These are phyloP conservation scores for Helminthosporium solani DNA, from an alignment of 2,329 filamentous ascomycete species.

Conservation along the genomic window DNA sequence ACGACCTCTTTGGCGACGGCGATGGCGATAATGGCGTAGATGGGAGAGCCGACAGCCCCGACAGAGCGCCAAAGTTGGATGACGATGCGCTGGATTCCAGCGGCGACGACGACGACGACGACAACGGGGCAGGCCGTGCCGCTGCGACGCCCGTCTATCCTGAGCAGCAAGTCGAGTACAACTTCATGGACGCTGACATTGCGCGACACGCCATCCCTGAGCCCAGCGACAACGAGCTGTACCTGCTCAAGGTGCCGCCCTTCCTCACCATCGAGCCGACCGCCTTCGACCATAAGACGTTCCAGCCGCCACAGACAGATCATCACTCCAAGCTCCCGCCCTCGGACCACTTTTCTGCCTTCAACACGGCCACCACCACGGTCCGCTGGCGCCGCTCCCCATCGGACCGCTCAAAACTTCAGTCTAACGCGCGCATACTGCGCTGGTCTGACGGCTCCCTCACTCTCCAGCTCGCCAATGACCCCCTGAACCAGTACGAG, in stretches of 20 bases:
- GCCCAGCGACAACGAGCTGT: conserved; percentile 70
- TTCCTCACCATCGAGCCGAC: conserved; percentile 71
- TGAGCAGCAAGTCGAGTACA: conserved; percentile 57
- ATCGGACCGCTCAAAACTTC: conserved; percentile 63
- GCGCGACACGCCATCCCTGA: conserved; percentile 71
- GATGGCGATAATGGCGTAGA: conserved; percentile 42
- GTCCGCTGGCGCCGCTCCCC: conserved; percentile 70
- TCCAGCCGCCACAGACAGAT: conserved; percentile 62
- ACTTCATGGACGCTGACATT: conserved; percentile 63
- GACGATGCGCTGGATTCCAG: conserved; percentile 65
- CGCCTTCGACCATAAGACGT: conserved; percentile 65
- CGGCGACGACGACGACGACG: conserved; percentile 63
- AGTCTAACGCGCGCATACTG: conserved; percentile 74
- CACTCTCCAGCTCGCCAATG: conserved; percentile 71
- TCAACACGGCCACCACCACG: conserved; percentile 65
- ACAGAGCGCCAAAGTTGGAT: conserved; percentile 53
- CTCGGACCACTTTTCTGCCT: conserved; percentile 57
- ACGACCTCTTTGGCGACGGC: conserved; percentile 51
- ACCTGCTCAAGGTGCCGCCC: conserved; percentile 68
- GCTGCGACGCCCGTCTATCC: conserved; percentile 51
- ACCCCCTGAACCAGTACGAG: conserved; percentile 69
- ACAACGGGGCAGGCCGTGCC: conserved; percentile 61
- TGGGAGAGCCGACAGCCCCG: conserved; percentile 24
- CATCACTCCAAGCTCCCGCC: conserved; percentile 52
- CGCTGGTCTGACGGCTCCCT: conserved; percentile 79